A percentile compares a stretch with the other conserved stretches of the same genome.
phyloP scores from a whole-genome alignment of 768 basidiomycete species.

The Xerocomellus intermedius region DNA sequence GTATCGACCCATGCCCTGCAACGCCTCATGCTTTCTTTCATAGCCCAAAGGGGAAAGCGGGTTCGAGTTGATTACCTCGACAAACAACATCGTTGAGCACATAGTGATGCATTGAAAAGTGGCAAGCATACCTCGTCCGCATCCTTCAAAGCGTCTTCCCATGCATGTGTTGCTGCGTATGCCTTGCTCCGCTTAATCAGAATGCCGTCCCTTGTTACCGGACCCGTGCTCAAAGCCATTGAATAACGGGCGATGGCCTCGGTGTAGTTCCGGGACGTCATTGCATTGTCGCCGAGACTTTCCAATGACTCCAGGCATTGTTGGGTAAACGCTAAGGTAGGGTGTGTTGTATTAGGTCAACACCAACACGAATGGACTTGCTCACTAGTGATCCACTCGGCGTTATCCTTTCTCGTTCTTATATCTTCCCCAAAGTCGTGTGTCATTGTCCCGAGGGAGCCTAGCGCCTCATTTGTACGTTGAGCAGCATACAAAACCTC shows the following conservation, averaged over 20 bases:
- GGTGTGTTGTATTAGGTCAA: not conserved
- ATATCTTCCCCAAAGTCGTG: not conserved
- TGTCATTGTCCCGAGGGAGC: not conserved
- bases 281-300: not conserved
- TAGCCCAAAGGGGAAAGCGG: not conserved
- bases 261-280: not conserved
- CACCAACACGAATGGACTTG: not conserved
- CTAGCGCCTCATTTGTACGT: not conserved
- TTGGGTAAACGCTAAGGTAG: not conserved
- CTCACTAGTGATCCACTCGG: slow-evolving; percentile 6
- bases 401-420: not conserved
- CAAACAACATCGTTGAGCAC: not conserved
- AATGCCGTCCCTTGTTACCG: not conserved
- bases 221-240: not conserved
- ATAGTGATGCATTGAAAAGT: not conserved
- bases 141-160: slow-evolving; percentile 1
- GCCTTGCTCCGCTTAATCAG: slow-evolving; percentile 6
- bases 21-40: not conserved
- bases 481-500: not conserved
- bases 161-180: not conserved
- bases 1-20: slow-evolving; percentile 14
- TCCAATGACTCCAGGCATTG: not conserved
- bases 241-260: slow-evolving; percentile 6
- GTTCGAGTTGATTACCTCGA: not conserved
- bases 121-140: slow-evolving; percentile 2